Percentiles rank a stretch among this genome's conserved stretches.
Evolutionary conservation across 768 basidiomycete genomes (phyloP).

Genomic region (Dacryopinax primogenitus): DNA sequence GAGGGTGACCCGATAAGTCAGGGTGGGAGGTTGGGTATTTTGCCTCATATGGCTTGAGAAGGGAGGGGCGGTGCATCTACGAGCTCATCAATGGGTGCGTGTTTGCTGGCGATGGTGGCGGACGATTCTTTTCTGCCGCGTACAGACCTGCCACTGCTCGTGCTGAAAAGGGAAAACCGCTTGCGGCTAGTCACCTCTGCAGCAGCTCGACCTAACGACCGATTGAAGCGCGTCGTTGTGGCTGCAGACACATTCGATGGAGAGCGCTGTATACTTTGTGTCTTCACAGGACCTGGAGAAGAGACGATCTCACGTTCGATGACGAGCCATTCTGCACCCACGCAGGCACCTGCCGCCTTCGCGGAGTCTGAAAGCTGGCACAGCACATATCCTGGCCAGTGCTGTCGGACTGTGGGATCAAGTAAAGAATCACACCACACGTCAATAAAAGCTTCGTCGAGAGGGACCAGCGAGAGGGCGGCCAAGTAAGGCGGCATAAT

Average conservation of each 20-base stretch:
- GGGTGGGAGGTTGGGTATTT: too few species aligned
- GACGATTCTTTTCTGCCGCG: not conserved
- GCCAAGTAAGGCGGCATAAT: not conserved
- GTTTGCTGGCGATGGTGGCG: not conserved
- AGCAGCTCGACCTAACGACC: not conserved
- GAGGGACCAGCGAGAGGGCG: constrained; percentile 33
- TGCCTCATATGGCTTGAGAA: not conserved
- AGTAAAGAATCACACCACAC: constrained; percentile 66
- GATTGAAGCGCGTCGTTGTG: not conserved
- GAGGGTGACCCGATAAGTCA: too few species aligned
- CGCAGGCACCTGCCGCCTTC: not conserved
- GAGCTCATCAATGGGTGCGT: not conserved
- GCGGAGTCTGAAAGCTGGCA: constrained; percentile 38
- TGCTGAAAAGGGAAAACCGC: not conserved
- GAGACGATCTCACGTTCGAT: not conserved
- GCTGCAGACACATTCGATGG: not conserved
- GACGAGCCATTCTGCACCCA: not conserved
- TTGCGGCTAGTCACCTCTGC: not conserved
- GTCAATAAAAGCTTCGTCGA: constrained; percentile 74
- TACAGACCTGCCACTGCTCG: not conserved
- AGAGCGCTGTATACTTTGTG: not conserved
- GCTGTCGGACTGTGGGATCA: constrained; percentile 35
- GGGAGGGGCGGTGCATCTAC: not conserved
- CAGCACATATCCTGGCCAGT: constrained; percentile 58
- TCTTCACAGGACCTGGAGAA: not conserved